Evolutionary conservation across 176 grass and related monocot species (phyloP).

Genomic region (Alopecurus myosuroides): DNA sequence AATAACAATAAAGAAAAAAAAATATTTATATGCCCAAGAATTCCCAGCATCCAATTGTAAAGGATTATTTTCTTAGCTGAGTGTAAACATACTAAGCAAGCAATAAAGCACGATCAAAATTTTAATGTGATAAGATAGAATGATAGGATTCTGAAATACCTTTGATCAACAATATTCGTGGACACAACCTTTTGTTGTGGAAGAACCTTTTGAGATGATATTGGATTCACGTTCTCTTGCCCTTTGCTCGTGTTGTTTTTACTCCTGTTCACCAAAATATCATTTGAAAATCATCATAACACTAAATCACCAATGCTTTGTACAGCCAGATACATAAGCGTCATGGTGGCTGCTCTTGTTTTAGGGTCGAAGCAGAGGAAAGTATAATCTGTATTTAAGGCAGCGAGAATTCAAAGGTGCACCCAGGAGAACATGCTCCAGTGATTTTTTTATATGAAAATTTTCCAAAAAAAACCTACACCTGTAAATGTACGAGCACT

Average conservation of each 20-base stretch:
- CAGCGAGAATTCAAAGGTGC: background rate
- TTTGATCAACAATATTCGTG: background rate
- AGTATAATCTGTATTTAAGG: background rate
- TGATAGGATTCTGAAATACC: slow-evolving; percentile 1
- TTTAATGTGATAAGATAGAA: background rate
- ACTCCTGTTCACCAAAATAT: background rate
- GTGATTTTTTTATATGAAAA: background rate
- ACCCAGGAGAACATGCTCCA: background rate
- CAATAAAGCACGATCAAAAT: background rate
- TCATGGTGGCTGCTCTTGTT: background rate
- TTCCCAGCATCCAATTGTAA: background rate
- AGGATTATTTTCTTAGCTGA: background rate
- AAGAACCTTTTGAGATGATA: background rate
- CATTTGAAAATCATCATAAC: slow-evolving; percentile 1
- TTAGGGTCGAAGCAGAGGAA: background rate
- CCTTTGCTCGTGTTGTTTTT: background rate
- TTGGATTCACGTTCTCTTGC: background rate
- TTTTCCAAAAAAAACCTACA: background rate
- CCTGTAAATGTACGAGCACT: background rate
- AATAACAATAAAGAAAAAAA: background rate
- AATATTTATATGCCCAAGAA: background rate
- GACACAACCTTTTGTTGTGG: background rate
- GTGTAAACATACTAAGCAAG: background rate
- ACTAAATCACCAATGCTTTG: background rate
- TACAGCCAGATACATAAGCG: background rate